Evolutionary conservation across 305 asterid species (phyloP), one percentile per base, ranked within the genome.

Genomic region (Fraxinus floribunda): DNA sequence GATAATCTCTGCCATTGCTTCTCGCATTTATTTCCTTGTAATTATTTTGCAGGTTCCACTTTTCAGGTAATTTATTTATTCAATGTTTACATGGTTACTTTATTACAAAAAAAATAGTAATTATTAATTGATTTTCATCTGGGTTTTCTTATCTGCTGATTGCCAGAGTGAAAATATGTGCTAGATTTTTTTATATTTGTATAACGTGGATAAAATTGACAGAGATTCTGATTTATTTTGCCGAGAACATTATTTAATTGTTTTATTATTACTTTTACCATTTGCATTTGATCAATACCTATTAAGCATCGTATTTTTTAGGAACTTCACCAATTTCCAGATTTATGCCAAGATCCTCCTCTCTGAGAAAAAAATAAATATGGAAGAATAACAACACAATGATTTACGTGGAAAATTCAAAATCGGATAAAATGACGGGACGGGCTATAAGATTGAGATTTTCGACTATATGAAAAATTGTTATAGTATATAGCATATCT

Each of bases 11-110:
- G 82, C 76, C 11, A 16, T 81, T 22, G 91, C 98, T 24, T 85
- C 90, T 15, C 85, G 62, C 38, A 15, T 92, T 35, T 92, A 79
- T 85, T 91, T 93, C 80, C 74, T 87, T 85, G 66, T 91, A 26
- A 89, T 93, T 39, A 86, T 93, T n/a, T 77, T 87, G 22, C 94
- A 92, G 87, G 34, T 92, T 82, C 98, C 97, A 62, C 92, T 91
- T 86, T 93, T 93, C 92, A 87, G 95, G 98, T 92, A 83, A 75
- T 22, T 26, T 34, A 71, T 79, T 73, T 6, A 36, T 49, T 16
- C 20, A 49, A 49, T 49, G 20, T 49, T 49, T 49, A 49, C 20
- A 49, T 0, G 7, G 7, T 15, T 15, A 3, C 60, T 49, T 49
- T 15, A 15, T 49, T 49, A 49, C 7, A 4, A 15, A 49, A 41